phyloP scores from a whole-genome alignment of 306 rosid genomes.

The Begonia fuchsioides region DNA sequence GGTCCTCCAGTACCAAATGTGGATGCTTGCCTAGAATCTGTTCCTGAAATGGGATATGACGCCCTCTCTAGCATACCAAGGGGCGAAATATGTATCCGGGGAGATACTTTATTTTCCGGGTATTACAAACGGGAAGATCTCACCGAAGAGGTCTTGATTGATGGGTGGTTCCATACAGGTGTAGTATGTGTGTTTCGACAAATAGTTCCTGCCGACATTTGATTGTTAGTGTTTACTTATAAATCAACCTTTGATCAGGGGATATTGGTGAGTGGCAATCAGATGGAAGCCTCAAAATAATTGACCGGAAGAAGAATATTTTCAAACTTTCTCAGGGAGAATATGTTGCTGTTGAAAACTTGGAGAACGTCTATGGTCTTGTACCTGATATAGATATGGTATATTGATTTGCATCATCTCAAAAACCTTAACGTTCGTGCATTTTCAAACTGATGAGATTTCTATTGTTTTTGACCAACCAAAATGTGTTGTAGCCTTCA shows the following conservation, averaged over 20 bases:
- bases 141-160: slow-evolving; percentile 69
- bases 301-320: slow-evolving; percentile 97
- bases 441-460: too few relatives aligned
- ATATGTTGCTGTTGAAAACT: slow-evolving; percentile 96
- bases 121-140: slow-evolving; percentile 88
- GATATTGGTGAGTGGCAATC: slow-evolving; percentile 97
- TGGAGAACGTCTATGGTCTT: slow-evolving; percentile 76
- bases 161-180: slow-evolving; percentile 99
- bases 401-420: not conserved
- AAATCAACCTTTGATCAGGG: slow-evolving; percentile 32
- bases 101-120: slow-evolving; percentile 77
- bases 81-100: slow-evolving; percentile 81
- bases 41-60: slow-evolving; percentile 94
- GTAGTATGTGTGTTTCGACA: slow-evolving; percentile 1
- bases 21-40: slow-evolving; percentile 87
- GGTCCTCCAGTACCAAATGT: slow-evolving; percentile 99
- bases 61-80: slow-evolving; percentile 68
- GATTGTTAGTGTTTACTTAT: not conserved
- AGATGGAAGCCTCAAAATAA: slow-evolving; percentile 88
- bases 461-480: slow-evolving; percentile 1
- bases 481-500: too few relatives aligned
- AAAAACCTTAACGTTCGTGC: too few relatives aligned
- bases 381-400: slow-evolving; percentile 68
- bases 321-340: slow-evolving; percentile 99
- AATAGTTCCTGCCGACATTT: not conserved